A percentile compares a stretch with the other conserved stretches of the same genome.
These are phyloP conservation scores for Funneliformis mosseae DNA, from an alignment of 192 early-diverging fungal genomes.

Conservation along the genomic window DNA sequence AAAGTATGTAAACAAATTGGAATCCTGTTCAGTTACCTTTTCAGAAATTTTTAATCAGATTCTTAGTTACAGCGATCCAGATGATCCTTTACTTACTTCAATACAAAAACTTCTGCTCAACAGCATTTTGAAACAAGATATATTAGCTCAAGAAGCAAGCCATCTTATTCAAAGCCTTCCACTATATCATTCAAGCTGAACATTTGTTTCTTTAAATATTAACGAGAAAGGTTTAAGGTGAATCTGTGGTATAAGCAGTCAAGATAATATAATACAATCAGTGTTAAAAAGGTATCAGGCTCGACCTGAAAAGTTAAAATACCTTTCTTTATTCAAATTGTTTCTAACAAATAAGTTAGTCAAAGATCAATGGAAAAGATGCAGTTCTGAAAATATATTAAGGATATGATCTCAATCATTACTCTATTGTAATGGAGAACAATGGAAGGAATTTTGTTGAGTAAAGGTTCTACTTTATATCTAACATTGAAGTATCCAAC, in stretches of 20 bases:
- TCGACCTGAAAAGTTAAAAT: background rate
- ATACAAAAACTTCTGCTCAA: no score
- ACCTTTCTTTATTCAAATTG: conserved; percentile 13
- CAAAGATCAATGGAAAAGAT: background rate
- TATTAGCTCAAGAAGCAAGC: conserved; percentile 4
- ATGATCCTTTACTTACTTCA: no score
- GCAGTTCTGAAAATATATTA: background rate
- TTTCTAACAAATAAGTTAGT: conserved; percentile 1
- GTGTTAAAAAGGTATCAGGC: background rate
- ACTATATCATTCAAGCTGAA: conserved; percentile 5
- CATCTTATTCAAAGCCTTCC: background rate
- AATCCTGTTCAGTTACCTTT: no score
- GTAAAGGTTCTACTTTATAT: conserved; percentile 16
- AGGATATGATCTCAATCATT: background rate
- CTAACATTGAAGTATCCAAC: background rate
- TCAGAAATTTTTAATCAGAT: no score
- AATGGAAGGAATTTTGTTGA: conserved; percentile 12
- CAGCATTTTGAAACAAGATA: background rate
- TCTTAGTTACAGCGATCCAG: no score
- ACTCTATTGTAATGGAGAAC: background rate
- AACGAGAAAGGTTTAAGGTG: background rate
- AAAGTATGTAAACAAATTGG: no score
- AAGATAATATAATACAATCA: background rate
- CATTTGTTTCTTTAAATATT: conserved; percentile 8
- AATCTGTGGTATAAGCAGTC: background rate